phyloP scores from a whole-genome alignment of 2,329 filamentous ascomycete genomes.

The Aspergillus candidus region DNA sequence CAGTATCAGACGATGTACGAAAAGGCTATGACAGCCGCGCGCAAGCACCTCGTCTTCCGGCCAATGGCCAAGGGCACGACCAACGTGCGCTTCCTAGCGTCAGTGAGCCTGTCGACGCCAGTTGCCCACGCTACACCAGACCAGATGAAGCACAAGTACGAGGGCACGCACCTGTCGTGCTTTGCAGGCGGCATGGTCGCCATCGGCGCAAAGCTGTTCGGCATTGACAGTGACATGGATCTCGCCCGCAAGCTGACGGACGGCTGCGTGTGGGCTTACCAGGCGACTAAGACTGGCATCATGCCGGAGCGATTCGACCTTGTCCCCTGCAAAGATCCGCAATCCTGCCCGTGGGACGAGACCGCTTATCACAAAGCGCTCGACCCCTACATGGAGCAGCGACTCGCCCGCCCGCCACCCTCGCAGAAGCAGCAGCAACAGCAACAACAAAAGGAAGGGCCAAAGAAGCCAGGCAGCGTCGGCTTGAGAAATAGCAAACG shows the following conservation, averaged over 20 bases:
- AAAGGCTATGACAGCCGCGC: constrained; percentile 33
- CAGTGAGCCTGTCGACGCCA: constrained; percentile 19
- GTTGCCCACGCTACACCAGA: constrained; percentile 13
- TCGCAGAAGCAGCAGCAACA: constrained; percentile 16
- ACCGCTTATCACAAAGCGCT: constrained; percentile 43
- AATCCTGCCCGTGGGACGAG: constrained; percentile 50
- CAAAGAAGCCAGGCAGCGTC: not conserved
- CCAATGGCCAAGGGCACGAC: constrained; percentile 40
- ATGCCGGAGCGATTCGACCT: constrained; percentile 57
- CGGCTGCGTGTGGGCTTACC: constrained; percentile 59
- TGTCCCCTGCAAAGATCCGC: constrained; percentile 43
- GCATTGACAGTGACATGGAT: constrained; percentile 48
- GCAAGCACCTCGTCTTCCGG: constrained; percentile 39
- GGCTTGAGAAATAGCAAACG: constrained; percentile 1
- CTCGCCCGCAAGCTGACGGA: constrained; percentile 54
- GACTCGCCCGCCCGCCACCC: constrained; percentile 21
- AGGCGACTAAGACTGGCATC: constrained; percentile 50
- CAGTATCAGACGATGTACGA: constrained; percentile 43
- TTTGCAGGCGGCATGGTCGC: constrained; percentile 59
- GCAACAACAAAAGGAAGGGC: not conserved
- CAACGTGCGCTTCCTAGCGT: constrained; percentile 39
- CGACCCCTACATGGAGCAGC: constrained; percentile 30
- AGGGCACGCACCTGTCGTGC: constrained; percentile 54
- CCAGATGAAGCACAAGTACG: constrained; percentile 37
- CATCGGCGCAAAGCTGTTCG: constrained; percentile 53